Conservation (phyloP, 345 rosid species). For the Dovyalis caffra region DNA sequence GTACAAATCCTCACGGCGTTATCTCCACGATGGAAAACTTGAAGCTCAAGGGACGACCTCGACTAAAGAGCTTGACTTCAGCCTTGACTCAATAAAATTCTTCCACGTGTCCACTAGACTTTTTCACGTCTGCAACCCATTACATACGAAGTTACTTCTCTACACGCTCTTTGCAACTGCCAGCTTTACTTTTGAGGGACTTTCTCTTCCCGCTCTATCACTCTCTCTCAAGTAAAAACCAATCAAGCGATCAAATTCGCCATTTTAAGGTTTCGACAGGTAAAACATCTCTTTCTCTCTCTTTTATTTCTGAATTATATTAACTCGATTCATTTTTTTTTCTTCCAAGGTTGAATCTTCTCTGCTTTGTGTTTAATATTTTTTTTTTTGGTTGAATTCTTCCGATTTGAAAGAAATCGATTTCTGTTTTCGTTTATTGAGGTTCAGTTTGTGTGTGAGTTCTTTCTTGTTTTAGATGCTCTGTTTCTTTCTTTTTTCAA, state of each 20-base stretch:
- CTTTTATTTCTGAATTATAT: not conserved
- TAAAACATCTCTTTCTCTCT: not conserved
- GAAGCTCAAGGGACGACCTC: not conserved
- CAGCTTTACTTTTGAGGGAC: not conserved
- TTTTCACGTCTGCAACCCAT: too few species aligned
- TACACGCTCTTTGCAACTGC: not conserved
- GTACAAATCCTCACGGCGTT: not conserved
- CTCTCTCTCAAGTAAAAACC: not conserved
- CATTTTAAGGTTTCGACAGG: not conserved
- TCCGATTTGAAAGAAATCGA: not conserved
- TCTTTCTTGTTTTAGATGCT: not conserved
- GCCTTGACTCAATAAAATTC: not conserved
- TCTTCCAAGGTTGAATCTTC: not conserved
- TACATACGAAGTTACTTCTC: not conserved
- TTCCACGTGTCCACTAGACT: not conserved
- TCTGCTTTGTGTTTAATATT: not conserved
- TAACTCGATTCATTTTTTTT: not conserved
- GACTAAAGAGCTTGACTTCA: not conserved
- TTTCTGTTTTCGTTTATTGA: not conserved
- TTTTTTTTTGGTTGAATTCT: too few species aligned
- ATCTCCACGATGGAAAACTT: not conserved
- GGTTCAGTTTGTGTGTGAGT: not conserved
- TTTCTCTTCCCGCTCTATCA: not conserved
- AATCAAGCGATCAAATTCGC: not conserved
- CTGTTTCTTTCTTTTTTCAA: not conserved